Evolutionary conservation across 164 flowering plant species (phyloP).

Genomic region (Cinnamomum micranthum): DNA sequence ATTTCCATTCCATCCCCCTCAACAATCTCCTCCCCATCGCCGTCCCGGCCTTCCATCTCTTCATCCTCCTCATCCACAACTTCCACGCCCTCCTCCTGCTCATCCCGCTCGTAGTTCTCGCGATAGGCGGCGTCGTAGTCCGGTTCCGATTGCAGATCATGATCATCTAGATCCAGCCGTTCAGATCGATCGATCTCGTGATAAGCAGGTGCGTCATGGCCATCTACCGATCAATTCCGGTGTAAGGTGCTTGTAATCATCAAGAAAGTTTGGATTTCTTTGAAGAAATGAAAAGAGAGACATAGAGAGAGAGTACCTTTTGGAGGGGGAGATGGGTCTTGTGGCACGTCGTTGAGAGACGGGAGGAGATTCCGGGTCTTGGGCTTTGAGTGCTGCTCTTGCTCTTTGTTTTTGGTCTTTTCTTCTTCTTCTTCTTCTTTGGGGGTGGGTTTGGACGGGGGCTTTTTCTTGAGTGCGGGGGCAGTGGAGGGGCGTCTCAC

Average conservation of each 20-base stretch:
- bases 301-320: neutral
- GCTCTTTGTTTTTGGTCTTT: slow-evolving; percentile 1
- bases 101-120: neutral
- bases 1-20: slow-evolving; percentile 19
- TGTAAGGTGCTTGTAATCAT: neutral
- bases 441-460: neutral
- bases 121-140: slow-evolving; percentile 1
- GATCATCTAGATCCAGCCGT: slow-evolving; percentile 4
- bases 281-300: neutral
- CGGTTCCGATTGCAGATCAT: slow-evolving; percentile 3
- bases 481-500: slow-evolving; percentile 13
- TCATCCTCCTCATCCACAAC: neutral
- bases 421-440: neutral
- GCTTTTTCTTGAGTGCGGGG: slow-evolving; percentile 21
- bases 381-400: neutral
- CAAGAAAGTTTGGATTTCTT: neutral
- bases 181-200: slow-evolving; percentile 2
- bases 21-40: neutral
- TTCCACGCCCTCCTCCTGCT: slow-evolving; percentile 1
- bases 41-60: slow-evolving; percentile 2
- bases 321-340: neutral
- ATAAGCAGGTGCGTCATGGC: neutral
- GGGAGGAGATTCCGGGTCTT: neutral
- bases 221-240: neutral
- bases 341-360: slow-evolving; percentile 1